Base-by-base conservation (phyloP, 1,139 yeast species). In the Yamadazyma conglobata region DNA sequence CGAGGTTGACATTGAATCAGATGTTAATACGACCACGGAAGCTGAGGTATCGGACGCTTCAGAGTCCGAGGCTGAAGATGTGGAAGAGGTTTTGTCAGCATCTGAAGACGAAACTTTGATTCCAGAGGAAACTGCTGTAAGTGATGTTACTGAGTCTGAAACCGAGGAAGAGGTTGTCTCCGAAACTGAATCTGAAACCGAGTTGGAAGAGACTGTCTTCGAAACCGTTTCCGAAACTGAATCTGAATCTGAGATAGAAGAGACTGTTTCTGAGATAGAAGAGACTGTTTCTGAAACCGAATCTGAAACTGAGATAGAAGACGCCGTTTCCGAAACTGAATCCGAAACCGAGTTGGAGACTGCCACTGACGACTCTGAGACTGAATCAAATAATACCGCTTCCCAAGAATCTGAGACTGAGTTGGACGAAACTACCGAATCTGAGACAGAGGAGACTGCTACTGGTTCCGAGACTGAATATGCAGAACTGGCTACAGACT, bases 101-200 rank as follows among this genome's bases (percentile, higher is more conserved):
- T n/a, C n/a, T n/a, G n/a, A n/a, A n/a, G n/a, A n/a, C n/a, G n/a
- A n/a, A n/a, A n/a, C n/a, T n/a, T n/a, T n/a, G n/a, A n/a, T n/a
- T n/a, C n/a, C n/a, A n/a, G n/a, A n/a, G n/a, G 38, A 28, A 16
- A 25, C 28, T 19, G 35, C 21, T 23, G 32, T 24, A 19, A 16
- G 6, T 5, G 13, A 13, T 14, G 30, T 27, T 24, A 16, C 24
- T n/a, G 30, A 35, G 22, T 13, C 28, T 20, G 37, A 33, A 10
- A 27, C 27, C 21, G 36, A 34, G 17, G 33, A 36, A 25, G 28
- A 10, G 2, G 4, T 17, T 9, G 31, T 15, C 15, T 9, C 33
- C 11, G 28, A 19, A 27, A 15, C 27, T 6, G 31, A 21, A 21
- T 9, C 27, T 12, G 30, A 25, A 19, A 18, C 12, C 4, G 31